These are phyloP conservation scores for Saccharomyces hybrid DNA, from an alignment of 1,139 yeast species.

Conservation along the genomic window DNA sequence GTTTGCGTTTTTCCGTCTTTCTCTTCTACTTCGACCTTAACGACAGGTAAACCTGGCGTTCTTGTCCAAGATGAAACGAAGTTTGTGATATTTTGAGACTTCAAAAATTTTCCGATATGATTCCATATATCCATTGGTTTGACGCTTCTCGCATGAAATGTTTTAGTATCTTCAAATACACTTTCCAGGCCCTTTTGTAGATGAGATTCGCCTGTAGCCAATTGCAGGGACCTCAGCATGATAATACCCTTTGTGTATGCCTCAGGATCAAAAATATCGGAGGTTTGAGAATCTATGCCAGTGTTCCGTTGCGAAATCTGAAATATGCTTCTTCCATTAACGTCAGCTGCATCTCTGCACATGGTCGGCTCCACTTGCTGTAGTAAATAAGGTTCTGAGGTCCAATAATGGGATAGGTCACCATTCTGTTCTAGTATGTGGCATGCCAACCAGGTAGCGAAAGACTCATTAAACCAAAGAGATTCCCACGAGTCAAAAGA, in stretches of 20 bases:
- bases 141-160: constrained; percentile 34
- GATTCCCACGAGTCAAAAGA: constrained; percentile 60
- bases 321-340: constrained; percentile 27
- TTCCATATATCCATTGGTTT: constrained; percentile 56
- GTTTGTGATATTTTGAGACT: constrained; percentile 33
- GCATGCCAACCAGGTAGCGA: constrained; percentile 63
- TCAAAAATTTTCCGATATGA: constrained; percentile 23
- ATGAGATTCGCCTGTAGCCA: constrained; percentile 36
- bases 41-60: constrained; percentile 50
- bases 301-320: constrained; percentile 32
- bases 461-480: constrained; percentile 67
- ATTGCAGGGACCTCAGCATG: constrained; percentile 48
- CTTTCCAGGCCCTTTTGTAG: constrained; percentile 36
- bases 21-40: constrained; percentile 34
- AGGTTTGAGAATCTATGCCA: constrained; percentile 15
- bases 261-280: constrained; percentile 45
- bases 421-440: constrained; percentile 35
- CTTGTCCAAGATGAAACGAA: constrained; percentile 55
- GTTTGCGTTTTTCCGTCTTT: constrained; percentile 27
- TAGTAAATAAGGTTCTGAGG: constrained; percentile 17
- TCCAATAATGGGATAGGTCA: constrained; percentile 25
- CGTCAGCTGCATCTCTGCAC: constrained; percentile 35
- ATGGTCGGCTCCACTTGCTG: constrained; percentile 37
- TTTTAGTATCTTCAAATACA: constrained; percentile 32
- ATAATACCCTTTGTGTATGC: constrained; percentile 61